Conservation (phyloP, 2,329 filamentous ascomycete species). For the Fusarium drepaniforme region DNA sequence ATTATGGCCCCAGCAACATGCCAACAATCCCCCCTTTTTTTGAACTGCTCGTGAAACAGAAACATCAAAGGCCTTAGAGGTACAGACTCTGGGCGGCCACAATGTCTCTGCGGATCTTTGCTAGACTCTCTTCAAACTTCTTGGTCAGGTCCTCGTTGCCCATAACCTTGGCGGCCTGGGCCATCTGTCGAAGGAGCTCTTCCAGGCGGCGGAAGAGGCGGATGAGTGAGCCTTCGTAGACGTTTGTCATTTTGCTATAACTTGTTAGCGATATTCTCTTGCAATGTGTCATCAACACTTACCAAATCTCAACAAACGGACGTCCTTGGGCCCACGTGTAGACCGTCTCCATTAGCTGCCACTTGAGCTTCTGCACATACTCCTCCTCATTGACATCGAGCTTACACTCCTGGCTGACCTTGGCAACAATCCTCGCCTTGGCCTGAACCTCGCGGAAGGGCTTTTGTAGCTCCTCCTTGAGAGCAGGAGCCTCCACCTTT, state of each 20-base stretch:
- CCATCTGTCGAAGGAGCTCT: slow-evolving; percentile 94
- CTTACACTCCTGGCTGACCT: slow-evolving; percentile 95
- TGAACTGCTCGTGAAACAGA: slow-evolving; percentile 2
- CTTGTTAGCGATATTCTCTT: slow-evolving; percentile 34
- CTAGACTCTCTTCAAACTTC: slow-evolving; percentile 90
- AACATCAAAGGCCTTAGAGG: slow-evolving; percentile 63
- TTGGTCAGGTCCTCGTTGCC: slow-evolving; percentile 92
- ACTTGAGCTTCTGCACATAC: slow-evolving; percentile 90
- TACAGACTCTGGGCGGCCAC: slow-evolving; percentile 96
- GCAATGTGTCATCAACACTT: slow-evolving; percentile 55
- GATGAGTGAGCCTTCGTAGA: slow-evolving; percentile 96
- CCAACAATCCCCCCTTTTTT: slow-evolving; percentile 16
- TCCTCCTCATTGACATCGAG: slow-evolving; percentile 94
- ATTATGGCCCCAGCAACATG: slow-evolving; percentile 26
- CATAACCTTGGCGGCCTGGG: slow-evolving; percentile 97
- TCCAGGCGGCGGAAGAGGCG: slow-evolving; percentile 95
- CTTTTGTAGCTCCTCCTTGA: slow-evolving; percentile 88
- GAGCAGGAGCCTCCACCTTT: slow-evolving; percentile 81
- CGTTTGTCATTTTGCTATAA: slow-evolving; percentile 95
- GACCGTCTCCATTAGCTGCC: slow-evolving; percentile 97
- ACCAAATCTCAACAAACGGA: slow-evolving; percentile 95
- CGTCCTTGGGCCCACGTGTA: slow-evolving; percentile 91
- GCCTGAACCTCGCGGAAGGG: slow-evolving; percentile 88
- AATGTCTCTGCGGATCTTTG: slow-evolving; percentile 91
- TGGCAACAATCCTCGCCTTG: slow-evolving; percentile 89